Conservation (phyloP, 257 asterid genomes). For the Rubia yunnanensis region DNA sequence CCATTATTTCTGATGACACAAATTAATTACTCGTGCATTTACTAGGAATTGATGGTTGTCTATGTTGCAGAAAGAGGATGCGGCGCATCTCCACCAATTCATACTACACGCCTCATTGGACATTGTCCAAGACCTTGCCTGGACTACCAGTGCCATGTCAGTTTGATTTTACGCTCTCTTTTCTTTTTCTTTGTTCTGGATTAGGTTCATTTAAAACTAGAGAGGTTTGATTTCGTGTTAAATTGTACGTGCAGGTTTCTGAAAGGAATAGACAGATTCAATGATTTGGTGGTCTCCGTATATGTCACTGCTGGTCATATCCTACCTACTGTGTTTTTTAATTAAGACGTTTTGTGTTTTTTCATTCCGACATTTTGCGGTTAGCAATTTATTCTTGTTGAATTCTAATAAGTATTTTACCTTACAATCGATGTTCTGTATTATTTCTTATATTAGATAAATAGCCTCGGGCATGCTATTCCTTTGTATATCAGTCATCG, state of each 20-base stretch:
- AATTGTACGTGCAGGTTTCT: conserved; percentile 54
- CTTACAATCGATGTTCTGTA: background rate
- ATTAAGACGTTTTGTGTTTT: background rate
- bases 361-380: too few species aligned
- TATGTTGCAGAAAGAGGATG: conserved; percentile 69
- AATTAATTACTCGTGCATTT: background rate
- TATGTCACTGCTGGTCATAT: conserved; percentile 99
- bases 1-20: background rate
- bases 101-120: conserved; percentile 91
- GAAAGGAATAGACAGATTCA: conserved; percentile 72
- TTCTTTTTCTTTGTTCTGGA: background rate
- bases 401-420: too few species aligned
- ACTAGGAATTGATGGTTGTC: background rate
- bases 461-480: background rate
- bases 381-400: too few species aligned
- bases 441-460: background rate
- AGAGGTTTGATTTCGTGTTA: background rate
- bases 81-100: conserved; percentile 96
- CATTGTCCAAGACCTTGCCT: conserved; percentile 87
- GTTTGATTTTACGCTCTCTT: conserved; percentile 6
- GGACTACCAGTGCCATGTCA: conserved; percentile 98
- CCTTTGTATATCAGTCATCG: background rate
- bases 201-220: background rate
- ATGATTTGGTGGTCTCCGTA: conserved; percentile 90
- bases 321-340: conserved; percentile 30